phyloP scores from a whole-genome alignment of 2,329 filamentous ascomycete species.

The Zasmidium angulare region DNA sequence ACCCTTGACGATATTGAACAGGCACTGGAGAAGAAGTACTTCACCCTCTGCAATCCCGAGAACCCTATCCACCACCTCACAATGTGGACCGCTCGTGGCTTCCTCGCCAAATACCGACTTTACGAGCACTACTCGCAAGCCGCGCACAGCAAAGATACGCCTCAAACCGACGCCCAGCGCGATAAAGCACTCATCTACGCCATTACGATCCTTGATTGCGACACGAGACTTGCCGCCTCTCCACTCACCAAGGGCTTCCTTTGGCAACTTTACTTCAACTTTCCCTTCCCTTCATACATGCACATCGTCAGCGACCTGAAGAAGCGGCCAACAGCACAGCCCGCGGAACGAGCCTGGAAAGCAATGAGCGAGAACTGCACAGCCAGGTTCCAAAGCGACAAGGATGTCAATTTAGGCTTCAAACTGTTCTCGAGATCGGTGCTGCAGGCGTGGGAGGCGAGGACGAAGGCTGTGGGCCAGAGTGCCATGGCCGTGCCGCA shows the following conservation, averaged over 20 bases:
- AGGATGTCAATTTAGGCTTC: neutral
- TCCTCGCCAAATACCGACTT: constrained; percentile 52
- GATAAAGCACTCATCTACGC: constrained; percentile 35
- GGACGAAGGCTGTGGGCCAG: neutral
- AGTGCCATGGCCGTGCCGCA: neutral
- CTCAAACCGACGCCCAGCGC: constrained; percentile 27
- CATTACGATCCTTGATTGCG: constrained; percentile 45
- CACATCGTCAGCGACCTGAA: constrained; percentile 27
- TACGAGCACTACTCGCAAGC: constrained; percentile 48
- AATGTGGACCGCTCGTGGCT: constrained; percentile 45
- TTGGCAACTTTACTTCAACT: constrained; percentile 47
- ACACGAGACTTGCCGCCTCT: constrained; percentile 47
- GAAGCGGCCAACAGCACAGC: neutral
- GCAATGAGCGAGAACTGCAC: neutral
- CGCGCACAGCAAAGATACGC: constrained; percentile 10
- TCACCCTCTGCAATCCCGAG: constrained; percentile 42
- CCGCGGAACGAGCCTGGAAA: neutral
- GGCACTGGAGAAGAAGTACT: constrained; percentile 48
- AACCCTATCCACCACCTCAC: constrained; percentile 51
- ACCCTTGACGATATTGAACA: constrained; percentile 39
- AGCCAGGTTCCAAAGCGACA: neutral
- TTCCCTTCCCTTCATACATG: constrained; percentile 52
- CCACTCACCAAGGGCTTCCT: constrained; percentile 41
- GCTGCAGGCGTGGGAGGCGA: neutral
- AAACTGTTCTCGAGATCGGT: neutral